Percentiles rank a stretch among this genome's conserved stretches.
These are phyloP conservation scores for Phylloporus arenicola DNA, from an alignment of 768 basidiomycete species.

Conservation along the genomic window DNA sequence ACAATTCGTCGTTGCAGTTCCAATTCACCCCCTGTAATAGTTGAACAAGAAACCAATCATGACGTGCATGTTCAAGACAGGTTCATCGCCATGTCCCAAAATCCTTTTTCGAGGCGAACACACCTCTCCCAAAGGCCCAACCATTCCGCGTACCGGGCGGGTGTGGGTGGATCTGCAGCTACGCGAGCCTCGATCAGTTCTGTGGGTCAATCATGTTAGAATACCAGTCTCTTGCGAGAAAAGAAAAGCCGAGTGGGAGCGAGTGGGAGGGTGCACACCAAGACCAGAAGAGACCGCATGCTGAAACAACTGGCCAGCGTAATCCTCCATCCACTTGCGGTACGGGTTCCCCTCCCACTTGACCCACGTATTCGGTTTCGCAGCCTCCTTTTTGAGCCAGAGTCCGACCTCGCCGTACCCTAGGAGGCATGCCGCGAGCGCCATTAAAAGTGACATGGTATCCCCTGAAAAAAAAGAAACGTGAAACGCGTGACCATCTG, in stretches of 20 bases:
- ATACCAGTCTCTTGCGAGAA: background rate
- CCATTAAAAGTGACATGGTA: constrained; percentile 65
- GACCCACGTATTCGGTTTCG: constrained; percentile 45
- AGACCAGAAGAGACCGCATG: constrained; percentile 66
- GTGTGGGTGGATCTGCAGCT: constrained; percentile 57
- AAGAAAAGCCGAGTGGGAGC: background rate
- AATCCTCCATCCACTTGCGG: constrained; percentile 72
- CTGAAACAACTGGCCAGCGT: constrained; percentile 68
- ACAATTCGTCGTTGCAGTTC: background rate
- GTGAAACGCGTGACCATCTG: background rate
- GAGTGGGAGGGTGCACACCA: constrained; percentile 40
- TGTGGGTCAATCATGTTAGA: constrained; percentile 25
- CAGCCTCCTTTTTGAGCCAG: constrained; percentile 63
- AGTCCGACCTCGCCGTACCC: constrained; percentile 92
- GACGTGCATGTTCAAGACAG: constrained; percentile 3
- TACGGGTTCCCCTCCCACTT: constrained; percentile 68
- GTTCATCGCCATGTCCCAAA: constrained; percentile 74
- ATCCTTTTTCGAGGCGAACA: constrained; percentile 71
- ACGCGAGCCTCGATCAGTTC: constrained; percentile 71
- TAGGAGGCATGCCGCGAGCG: constrained; percentile 77
- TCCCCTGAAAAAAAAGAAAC: constrained; percentile 51
- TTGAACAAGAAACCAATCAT: background rate
- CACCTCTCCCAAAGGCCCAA: constrained; percentile 68
- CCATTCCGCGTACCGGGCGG: constrained; percentile 58
- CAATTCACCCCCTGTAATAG: background rate